phyloP scores from a whole-genome alignment of 2,329 filamentous ascomycete species.

The Colletotrichum paranaense region DNA sequence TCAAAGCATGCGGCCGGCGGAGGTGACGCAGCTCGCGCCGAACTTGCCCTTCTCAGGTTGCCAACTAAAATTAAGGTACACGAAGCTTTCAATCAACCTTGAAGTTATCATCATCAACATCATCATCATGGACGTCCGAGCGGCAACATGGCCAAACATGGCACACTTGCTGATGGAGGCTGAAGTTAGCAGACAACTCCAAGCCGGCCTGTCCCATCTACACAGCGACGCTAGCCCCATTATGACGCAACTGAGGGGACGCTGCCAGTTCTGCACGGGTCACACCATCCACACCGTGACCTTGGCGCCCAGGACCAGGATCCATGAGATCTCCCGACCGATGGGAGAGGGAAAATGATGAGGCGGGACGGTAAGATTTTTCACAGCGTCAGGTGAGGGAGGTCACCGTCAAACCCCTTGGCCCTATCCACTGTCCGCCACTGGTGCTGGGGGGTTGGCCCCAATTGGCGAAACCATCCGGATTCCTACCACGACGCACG shows the following conservation, averaged over 20 bases:
- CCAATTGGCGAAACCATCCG: slow-evolving; percentile 27
- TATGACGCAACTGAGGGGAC: slow-evolving; percentile 36
- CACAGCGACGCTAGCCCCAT: slow-evolving; percentile 6
- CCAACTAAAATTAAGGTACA: background rate
- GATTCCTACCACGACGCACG: background rate
- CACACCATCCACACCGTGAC: slow-evolving; percentile 25
- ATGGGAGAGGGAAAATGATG: slow-evolving; percentile 23
- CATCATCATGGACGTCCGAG: slow-evolving; percentile 15
- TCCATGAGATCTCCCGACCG: slow-evolving; percentile 30
- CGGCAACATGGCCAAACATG: background rate
- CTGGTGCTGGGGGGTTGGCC: slow-evolving; percentile 24
- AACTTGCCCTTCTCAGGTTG: background rate
- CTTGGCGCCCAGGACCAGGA: slow-evolving; percentile 34
- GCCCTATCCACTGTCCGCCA: slow-evolving; percentile 17
- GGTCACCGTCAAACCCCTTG: background rate
- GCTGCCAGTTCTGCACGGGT: slow-evolving; percentile 30
- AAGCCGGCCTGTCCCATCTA: slow-evolving; percentile 20
- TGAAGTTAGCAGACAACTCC: slow-evolving; percentile 10
- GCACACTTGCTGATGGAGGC: slow-evolving; percentile 29
- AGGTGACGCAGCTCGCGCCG: background rate
- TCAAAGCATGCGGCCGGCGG: slow-evolving; percentile 9
- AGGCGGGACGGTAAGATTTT: slow-evolving; percentile 36
- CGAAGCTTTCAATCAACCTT: background rate
- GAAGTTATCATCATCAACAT: slow-evolving; percentile 25
- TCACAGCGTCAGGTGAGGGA: slow-evolving; percentile 32